phyloP scores from a whole-genome alignment of 768 basidiomycete species.

The Lepiota brunneoincarnata region DNA sequence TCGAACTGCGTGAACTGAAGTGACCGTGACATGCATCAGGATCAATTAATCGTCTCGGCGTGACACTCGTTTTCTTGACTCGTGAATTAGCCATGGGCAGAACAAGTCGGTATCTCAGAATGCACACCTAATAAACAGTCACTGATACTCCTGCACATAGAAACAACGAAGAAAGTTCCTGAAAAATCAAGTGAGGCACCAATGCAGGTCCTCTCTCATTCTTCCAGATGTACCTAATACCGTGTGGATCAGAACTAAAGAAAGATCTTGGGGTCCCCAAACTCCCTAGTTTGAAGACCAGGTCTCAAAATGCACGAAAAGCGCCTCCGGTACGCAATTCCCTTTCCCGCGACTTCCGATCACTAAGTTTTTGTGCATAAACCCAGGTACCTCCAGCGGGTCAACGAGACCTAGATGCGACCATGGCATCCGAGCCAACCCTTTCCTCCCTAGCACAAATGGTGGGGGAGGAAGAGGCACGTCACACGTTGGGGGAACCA shows the following conservation, averaged over 20 bases:
- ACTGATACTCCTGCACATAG: conserved; percentile 25
- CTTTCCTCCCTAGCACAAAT: conserved; percentile 56
- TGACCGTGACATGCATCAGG: not conserved
- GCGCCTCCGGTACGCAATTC: conserved; percentile 29
- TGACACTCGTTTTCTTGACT: not conserved
- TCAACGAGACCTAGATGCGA: conserved; percentile 49
- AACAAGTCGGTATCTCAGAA: conserved; percentile 34
- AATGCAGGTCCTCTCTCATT: not conserved
- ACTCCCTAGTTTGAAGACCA: conserved; percentile 67
- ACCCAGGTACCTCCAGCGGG: conserved; percentile 24
- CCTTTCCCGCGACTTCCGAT: not conserved
- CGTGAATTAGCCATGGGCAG: conserved; percentile 35
- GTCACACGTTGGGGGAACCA: conserved; percentile 25
- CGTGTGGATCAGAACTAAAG: conserved; percentile 63
- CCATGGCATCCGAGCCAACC: conserved; percentile 76
- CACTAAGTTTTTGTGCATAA: not conserved
- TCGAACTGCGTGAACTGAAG: not conserved
- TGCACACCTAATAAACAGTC: not conserved
- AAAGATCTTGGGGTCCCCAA: conserved; percentile 90
- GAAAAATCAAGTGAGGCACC: conserved; percentile 35
- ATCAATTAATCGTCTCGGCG: not conserved
- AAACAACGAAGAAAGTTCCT: conserved; percentile 38
- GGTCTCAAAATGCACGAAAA: conserved; percentile 47
- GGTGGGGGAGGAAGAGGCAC: conserved; percentile 34
- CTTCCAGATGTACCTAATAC: not conserved